A percentile compares a stretch with the other conserved stretches of the same genome.
phyloP scores from a whole-genome alignment of 306 rosid genomes.

The Rosa multiflora region DNA sequence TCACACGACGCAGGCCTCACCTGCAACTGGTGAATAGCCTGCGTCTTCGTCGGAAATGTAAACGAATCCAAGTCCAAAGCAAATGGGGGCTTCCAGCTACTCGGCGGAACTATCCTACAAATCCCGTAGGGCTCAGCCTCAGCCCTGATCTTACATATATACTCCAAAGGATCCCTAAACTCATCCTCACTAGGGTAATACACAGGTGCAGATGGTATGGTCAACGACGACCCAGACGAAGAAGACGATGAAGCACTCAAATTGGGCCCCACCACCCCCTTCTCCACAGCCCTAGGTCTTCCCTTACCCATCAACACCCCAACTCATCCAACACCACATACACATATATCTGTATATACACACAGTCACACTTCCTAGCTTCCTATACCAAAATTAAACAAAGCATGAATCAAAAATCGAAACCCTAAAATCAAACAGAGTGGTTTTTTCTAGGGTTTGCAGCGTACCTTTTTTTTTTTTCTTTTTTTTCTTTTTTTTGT shows the following conservation, averaged over 20 bases:
- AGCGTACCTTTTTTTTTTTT: background rate
- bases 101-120: conserved; percentile 91
- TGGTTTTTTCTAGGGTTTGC: no score
- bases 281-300: conserved; percentile 89
- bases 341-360: background rate
- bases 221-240: conserved; percentile 29
- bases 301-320: conserved; percentile 75
- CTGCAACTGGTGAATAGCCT: conserved; percentile 92
- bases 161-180: conserved; percentile 87
- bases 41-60: conserved; percentile 81
- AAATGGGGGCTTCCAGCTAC: conserved; percentile 90
- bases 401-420: background rate
- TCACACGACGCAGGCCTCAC: conserved; percentile 75
- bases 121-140: conserved; percentile 92
- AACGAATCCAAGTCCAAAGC: conserved; percentile 64
- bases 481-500: conserved; percentile 1
- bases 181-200: conserved; percentile 86
- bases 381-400: background rate
- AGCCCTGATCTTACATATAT: conserved; percentile 69
- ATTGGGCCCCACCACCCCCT: conserved; percentile 69
- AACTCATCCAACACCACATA: conserved; percentile 21
- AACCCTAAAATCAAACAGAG: conserved; percentile 1
- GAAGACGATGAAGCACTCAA: conserved; percentile 38
- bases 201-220: conserved; percentile 74
- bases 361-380: background rate